Percentiles rank a stretch among this genome's conserved stretches.
These are phyloP conservation scores for Lactarius quietus DNA, from an alignment of 768 basidiomycete genomes.

Conservation along the genomic window DNA sequence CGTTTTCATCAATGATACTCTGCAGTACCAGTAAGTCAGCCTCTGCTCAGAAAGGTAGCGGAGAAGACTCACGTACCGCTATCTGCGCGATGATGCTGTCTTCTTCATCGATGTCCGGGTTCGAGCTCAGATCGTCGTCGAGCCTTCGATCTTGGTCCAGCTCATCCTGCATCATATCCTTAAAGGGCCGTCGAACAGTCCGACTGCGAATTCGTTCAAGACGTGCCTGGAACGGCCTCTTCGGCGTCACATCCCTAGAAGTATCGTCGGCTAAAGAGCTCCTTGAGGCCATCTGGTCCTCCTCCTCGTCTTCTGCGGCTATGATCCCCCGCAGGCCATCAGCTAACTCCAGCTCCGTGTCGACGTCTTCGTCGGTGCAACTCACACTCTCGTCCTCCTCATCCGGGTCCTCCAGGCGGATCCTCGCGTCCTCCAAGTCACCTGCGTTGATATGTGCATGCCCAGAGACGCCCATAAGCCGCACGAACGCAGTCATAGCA, in stretches of 20 bases:
- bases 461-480: conserved; percentile 48
- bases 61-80: conserved; percentile 29
- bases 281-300: background rate
- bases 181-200: conserved; percentile 24
- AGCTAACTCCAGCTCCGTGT: conserved; percentile 27
- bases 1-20: conserved; percentile 50
- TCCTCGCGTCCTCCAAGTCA: conserved; percentile 56
- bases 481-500: conserved; percentile 53
- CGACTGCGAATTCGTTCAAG: conserved; percentile 34
- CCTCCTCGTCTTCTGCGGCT: background rate
- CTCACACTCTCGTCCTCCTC: conserved; percentile 37
- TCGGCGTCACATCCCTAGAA: conserved; percentile 37
- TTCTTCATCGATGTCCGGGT: conserved; percentile 29
- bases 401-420: conserved; percentile 48
- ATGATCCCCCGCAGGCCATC: conserved; percentile 15
- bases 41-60: conserved; percentile 12
- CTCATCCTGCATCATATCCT: conserved; percentile 23
- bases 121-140: background rate
- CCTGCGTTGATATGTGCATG: conserved; percentile 56
- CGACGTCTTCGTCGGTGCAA: conserved; percentile 27
- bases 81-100: conserved; percentile 34
- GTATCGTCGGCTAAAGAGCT: conserved; percentile 25
- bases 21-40: background rate
- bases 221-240: conserved; percentile 37
- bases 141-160: conserved; percentile 5